phyloP scores from a whole-genome alignment of 116 monocot genomes.

The Dioscorea cayenensis region DNA sequence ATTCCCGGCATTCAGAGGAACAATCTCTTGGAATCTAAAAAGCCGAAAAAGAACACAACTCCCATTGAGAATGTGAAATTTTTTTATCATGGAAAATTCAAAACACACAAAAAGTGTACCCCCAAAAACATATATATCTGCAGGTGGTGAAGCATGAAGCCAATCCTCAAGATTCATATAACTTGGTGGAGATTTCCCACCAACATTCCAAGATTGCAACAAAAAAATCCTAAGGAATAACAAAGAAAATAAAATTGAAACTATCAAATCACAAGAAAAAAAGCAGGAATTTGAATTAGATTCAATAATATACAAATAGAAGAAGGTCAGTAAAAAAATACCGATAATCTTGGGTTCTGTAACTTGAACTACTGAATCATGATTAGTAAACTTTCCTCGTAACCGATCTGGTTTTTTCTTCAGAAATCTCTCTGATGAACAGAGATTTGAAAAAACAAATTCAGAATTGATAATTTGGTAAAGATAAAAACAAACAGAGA shows the following conservation, averaged over 20 bases:
- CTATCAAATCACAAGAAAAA: too few species aligned
- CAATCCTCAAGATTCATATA: constrained; percentile 71
- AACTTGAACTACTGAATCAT: constrained; percentile 16
- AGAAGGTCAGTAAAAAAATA: background rate
- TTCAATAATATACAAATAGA: too few species aligned
- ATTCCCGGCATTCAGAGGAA: constrained; percentile 72
- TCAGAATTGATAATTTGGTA: background rate
- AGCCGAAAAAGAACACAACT: background rate
- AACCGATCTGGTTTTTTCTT: constrained; percentile 18
- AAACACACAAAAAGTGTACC: constrained; percentile 21
- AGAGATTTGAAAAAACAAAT: background rate
- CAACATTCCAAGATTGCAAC: constrained; percentile 82
- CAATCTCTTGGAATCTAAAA: constrained; percentile 69
- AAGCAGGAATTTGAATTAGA: too few species aligned
- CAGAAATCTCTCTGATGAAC: constrained; percentile 27
- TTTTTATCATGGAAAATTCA: background rate
- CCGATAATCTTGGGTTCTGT: constrained; percentile 44
- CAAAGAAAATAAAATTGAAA: background rate
- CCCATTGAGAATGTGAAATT: background rate
- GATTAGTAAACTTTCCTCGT: constrained; percentile 24
- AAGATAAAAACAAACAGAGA: background rate
- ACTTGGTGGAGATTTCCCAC: constrained; percentile 70
- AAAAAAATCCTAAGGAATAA: constrained; percentile 40
- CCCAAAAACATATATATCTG: constrained; percentile 71
- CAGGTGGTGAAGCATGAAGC: constrained; percentile 71